phyloP scores from a whole-genome alignment of 805 yeast genomes.

The Candida cerambycidarum region DNA sequence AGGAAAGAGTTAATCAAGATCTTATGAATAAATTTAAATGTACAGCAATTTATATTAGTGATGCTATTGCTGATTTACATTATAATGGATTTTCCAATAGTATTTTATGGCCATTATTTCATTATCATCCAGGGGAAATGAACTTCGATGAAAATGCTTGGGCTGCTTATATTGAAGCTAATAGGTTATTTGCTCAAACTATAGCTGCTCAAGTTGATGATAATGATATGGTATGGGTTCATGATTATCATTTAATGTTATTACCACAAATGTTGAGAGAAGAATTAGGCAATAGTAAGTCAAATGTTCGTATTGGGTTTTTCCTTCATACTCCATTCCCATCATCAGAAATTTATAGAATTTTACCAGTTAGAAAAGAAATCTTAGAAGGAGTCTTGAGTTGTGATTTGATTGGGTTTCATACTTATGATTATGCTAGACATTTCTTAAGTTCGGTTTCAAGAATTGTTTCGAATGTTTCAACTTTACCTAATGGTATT shows the following conservation, averaged over 20 bases:
- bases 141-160: slow-evolving; percentile 96
- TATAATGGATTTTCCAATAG: slow-evolving; percentile 95
- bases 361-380: slow-evolving; percentile 92
- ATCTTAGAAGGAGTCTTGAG: slow-evolving; percentile 87
- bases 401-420: slow-evolving; percentile 95
- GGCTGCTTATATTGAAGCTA: slow-evolving; percentile 97
- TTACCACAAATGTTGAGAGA: slow-evolving; percentile 84
- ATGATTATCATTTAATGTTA: slow-evolving; percentile 95
- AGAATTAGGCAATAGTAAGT: slow-evolving; percentile 47
- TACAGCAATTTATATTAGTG: slow-evolving; percentile 83
- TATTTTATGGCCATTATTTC: slow-evolving; percentile 96
- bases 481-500: slow-evolving; percentile 89
- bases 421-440: slow-evolving; percentile 97
- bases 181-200: slow-evolving; percentile 72
- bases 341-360: slow-evolving; percentile 91
- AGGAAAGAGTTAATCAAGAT: slow-evolving; percentile 65
- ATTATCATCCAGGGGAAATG: slow-evolving; percentile 99
- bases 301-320: slow-evolving; percentile 79
- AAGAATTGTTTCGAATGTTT: slow-evolving; percentile 68
- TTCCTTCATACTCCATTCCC: slow-evolving; percentile 98
- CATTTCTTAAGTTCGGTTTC: slow-evolving; percentile 91
- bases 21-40: slow-evolving; percentile 79
- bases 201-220: slow-evolving; percentile 71
- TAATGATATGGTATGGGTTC: slow-evolving; percentile 94
- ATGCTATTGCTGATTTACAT: slow-evolving; percentile 90